These are phyloP conservation scores for Penicillium sp. DNA, from an alignment of 2,329 filamentous ascomycete genomes.

Conservation along the genomic window DNA sequence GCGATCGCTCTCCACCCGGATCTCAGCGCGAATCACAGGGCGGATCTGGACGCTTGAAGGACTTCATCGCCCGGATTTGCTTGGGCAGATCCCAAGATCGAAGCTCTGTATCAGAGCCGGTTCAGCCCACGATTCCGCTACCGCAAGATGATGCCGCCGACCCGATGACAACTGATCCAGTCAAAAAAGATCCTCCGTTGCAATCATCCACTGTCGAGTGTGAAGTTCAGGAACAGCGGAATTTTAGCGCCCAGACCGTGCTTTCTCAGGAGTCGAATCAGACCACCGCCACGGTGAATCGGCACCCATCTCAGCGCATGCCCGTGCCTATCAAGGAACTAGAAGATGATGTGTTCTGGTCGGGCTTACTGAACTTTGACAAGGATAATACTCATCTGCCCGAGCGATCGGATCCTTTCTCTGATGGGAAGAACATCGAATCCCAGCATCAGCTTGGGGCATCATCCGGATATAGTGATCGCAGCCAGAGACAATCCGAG, in stretches of 20 bases:
- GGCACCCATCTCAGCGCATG: conserved; percentile 31
- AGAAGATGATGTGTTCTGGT: conserved; percentile 9
- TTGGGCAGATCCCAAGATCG: conserved; percentile 8
- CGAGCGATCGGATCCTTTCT: conserved; percentile 21
- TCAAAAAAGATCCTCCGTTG: conserved; percentile 3
- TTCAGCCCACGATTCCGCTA: background rate
- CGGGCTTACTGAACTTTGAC: conserved; percentile 3
- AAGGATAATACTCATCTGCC: background rate
- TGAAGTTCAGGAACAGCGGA: conserved; percentile 21
- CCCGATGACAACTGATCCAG: conserved; percentile 3
- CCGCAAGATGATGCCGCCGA: background rate
- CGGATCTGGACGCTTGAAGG: conserved; percentile 13
- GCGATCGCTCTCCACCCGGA: conserved; percentile 7
- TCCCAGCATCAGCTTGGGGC: background rate
- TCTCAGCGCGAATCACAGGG: conserved; percentile 7
- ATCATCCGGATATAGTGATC: conserved; percentile 5
- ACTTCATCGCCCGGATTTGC: conserved; percentile 12
- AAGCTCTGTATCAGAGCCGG: conserved; percentile 3
- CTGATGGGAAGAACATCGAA: conserved; percentile 18
- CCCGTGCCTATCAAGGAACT: conserved; percentile 21
- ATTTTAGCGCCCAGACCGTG: conserved; percentile 33
- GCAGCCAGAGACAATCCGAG: background rate
- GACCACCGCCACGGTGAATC: conserved; percentile 36
- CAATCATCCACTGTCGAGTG: background rate
- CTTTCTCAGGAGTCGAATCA: conserved; percentile 33